These are phyloP conservation scores for Macadamia tetraphylla DNA, from an alignment of 164 flowering plant species.

Conservation along the genomic window DNA sequence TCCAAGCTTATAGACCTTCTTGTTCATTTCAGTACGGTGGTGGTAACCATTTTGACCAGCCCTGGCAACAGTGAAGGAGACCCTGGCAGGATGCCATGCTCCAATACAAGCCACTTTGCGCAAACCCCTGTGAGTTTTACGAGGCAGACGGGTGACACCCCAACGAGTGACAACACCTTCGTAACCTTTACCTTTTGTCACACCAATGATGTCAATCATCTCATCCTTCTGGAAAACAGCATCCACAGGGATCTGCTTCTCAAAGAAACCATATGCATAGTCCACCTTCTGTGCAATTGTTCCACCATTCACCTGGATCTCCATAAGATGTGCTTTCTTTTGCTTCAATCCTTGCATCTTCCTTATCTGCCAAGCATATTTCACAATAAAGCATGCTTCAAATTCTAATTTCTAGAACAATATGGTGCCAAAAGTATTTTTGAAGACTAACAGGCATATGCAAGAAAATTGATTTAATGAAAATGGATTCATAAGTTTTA, in stretches of 20 bases:
- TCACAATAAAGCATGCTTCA: not conserved
- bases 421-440: no score
- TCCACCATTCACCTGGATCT: conserved; percentile 79
- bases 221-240: conserved; percentile 75
- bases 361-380: conserved; percentile 33
- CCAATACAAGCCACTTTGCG: conserved; percentile 78
- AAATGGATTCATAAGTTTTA: no score
- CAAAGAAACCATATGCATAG: conserved; percentile 61
- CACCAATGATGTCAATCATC: conserved; percentile 76
- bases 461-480: no score
- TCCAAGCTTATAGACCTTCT: conserved; percentile 67
- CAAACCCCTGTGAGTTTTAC: conserved; percentile 67
- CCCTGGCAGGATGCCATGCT: conserved; percentile 83
- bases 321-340: conserved; percentile 78
- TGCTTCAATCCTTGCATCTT: conserved; percentile 76
- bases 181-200: conserved; percentile 75
- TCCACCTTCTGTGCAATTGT: conserved; percentile 55
- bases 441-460: no score
- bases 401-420: no score
- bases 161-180: conserved; percentile 83
- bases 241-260: conserved; percentile 64
- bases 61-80: conserved; percentile 67
- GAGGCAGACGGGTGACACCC: conserved; percentile 80
- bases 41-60: conserved; percentile 81
- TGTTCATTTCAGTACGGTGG: conserved; percentile 71